A percentile compares a stretch with the other conserved stretches of the same genome.
phyloP scores from a whole-genome alignment of 2,329 filamentous ascomycete species.

The Pseudocercospora macadamiae region DNA sequence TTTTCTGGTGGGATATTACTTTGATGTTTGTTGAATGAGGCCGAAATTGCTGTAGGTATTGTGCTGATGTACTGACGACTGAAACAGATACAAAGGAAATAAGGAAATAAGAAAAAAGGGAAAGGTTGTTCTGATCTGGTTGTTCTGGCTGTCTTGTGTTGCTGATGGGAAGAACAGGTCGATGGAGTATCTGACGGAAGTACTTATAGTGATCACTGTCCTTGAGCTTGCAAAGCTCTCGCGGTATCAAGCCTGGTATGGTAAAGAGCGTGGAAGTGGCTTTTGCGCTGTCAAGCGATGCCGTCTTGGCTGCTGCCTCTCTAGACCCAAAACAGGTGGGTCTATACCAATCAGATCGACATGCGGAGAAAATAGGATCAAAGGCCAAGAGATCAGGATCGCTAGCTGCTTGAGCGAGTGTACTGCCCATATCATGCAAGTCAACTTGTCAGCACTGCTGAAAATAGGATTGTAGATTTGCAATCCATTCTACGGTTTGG shows the following conservation, averaged over 20 bases:
- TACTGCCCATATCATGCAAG: background rate
- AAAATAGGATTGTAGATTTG: background rate
- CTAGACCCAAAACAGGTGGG: background rate
- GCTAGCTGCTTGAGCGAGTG: background rate
- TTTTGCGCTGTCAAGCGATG: background rate
- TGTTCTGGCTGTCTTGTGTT: constrained; percentile 6
- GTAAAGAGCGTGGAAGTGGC: background rate
- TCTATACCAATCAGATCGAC: constrained; percentile 3
- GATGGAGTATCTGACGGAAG: background rate
- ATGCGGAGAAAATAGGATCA: background rate
- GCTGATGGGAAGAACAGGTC: constrained; percentile 1
- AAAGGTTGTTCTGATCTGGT: constrained; percentile 5
- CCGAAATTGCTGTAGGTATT: background rate
- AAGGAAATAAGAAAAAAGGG: constrained; percentile 11
- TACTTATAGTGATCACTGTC: constrained; percentile 4
- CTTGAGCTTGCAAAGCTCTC: background rate
- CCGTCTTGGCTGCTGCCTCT: background rate
- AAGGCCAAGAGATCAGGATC: background rate
- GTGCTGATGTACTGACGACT: background rate
- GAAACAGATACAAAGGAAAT: constrained; percentile 3
- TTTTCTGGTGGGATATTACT: background rate
- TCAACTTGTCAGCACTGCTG: background rate
- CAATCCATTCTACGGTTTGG: background rate
- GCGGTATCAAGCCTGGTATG: background rate
- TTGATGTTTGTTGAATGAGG: background rate